These are phyloP conservation scores for Bathelium albidoporum DNA, from an alignment of 495 filamentous ascomycete species.

Conservation along the genomic window DNA sequence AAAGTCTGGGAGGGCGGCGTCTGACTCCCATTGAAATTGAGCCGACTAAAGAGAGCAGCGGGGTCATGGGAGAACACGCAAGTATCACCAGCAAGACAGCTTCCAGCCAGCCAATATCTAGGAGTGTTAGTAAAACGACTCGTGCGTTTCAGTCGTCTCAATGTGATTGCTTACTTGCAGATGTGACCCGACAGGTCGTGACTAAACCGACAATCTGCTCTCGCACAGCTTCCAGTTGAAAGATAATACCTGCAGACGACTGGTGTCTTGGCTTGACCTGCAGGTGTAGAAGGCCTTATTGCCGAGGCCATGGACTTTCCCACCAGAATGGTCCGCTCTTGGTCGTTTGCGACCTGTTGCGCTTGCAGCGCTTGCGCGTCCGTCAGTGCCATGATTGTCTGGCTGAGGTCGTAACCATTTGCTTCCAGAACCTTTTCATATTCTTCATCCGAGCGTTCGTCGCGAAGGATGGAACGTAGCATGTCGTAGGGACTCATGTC, in stretches of 20 bases:
- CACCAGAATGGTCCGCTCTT: slow-evolving; percentile 50
- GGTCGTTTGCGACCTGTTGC: slow-evolving; percentile 15
- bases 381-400: slow-evolving; percentile 80
- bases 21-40: slow-evolving; percentile 35
- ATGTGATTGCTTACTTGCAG: slow-evolving; percentile 72
- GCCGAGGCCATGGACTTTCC: slow-evolving; percentile 80
- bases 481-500: slow-evolving; percentile 99
- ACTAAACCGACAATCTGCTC: slow-evolving; percentile 93
- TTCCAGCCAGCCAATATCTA: slow-evolving; percentile 94
- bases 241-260: slow-evolving; percentile 96
- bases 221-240: slow-evolving; percentile 80
- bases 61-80: slow-evolving; percentile 99
- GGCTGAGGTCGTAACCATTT: slow-evolving; percentile 85
- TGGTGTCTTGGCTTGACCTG: slow-evolving; percentile 53
- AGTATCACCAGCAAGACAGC: slow-evolving; percentile 85
- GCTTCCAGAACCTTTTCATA: slow-evolving; percentile 79
- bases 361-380: slow-evolving; percentile 37
- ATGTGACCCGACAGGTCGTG: slow-evolving; percentile 92
- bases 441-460: slow-evolving; percentile 82
- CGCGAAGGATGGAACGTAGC: slow-evolving; percentile 85
- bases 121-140: slow-evolving; percentile 24
- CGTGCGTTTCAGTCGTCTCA: slow-evolving; percentile 3
- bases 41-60: slow-evolving; percentile 37
- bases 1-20: slow-evolving; percentile 46
- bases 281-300: slow-evolving; percentile 65